These are phyloP conservation scores for Drosera capensis DNA, from an alignment of 148 eudicot genomes.

Conservation along the genomic window DNA sequence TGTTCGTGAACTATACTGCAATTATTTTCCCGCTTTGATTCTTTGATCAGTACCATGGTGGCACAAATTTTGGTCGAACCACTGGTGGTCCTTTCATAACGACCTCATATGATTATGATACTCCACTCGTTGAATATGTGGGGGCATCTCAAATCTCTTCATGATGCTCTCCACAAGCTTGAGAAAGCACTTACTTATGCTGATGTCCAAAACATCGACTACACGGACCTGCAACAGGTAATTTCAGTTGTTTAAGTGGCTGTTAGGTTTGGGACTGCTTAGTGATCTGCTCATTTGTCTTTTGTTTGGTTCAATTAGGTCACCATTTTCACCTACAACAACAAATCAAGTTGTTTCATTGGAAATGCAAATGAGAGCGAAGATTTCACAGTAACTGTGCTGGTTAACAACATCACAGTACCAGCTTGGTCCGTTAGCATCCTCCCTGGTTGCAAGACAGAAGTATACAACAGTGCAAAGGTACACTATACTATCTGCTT, in stretches of 20 bases:
- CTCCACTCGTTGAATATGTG: slow-evolving; percentile 30
- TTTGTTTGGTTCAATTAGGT: slow-evolving; percentile 3
- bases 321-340: slow-evolving; percentile 5
- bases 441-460: slow-evolving; percentile 48
- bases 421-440: slow-evolving; percentile 92
- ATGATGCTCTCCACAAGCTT: slow-evolving; percentile 9
- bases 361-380: background rate
- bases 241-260: background rate
- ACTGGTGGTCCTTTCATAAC: slow-evolving; percentile 39
- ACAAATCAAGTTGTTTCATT: slow-evolving; percentile 8
- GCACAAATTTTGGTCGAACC: slow-evolving; percentile 36
- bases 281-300: background rate
- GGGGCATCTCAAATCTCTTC: slow-evolving; percentile 28
- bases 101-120: slow-evolving; percentile 39
- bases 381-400: slow-evolving; percentile 34
- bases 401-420: slow-evolving; percentile 23
- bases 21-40: background rate
- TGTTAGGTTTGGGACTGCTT: background rate
- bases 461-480: slow-evolving; percentile 54
- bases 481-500: slow-evolving; percentile 10
- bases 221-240: background rate
- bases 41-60: slow-evolving; percentile 37
- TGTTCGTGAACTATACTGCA: background rate
- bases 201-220: background rate
- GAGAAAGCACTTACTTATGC: slow-evolving; percentile 16